phyloP scores from a whole-genome alignment of 2,329 filamentous ascomycete genomes.

The Fusarium longipes region DNA sequence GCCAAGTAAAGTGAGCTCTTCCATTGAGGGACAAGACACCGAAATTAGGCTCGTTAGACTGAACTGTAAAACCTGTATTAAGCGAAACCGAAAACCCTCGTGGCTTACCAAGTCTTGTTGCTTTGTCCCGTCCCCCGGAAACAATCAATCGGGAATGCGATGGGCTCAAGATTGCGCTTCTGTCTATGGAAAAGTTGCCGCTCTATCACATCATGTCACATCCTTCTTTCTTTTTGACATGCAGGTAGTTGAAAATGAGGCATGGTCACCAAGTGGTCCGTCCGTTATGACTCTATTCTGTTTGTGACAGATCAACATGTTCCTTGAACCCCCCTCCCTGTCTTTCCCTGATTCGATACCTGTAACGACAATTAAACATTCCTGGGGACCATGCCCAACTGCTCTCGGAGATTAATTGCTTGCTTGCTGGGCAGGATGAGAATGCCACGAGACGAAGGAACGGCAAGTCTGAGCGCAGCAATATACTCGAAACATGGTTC shows the following conservation, averaged over 20 bases:
- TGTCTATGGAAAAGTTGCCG: constrained; percentile 8
- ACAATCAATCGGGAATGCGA: constrained; percentile 15
- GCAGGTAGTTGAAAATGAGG: constrained; percentile 4
- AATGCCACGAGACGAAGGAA: constrained; percentile 1
- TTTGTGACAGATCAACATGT: not conserved
- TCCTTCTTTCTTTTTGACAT: constrained; percentile 4
- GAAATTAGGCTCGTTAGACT: not conserved
- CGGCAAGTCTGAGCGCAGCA: not conserved
- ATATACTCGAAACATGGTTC: constrained; percentile 23
- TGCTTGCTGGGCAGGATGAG: not conserved
- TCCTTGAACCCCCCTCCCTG: not conserved
- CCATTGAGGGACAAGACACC: not conserved
- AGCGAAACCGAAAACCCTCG: constrained; percentile 5
- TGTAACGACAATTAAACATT: constrained; percentile 12
- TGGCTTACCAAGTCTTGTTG: constrained; percentile 6
- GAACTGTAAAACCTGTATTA: not conserved
- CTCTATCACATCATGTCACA: constrained; percentile 7
- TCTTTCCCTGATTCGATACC: not conserved
- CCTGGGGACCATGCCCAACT: not conserved
- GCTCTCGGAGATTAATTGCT: constrained; percentile 6
- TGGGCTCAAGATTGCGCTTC: constrained; percentile 4
- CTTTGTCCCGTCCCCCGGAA: not conserved
- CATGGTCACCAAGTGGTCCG: constrained; percentile 21
- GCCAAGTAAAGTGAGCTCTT: not conserved
- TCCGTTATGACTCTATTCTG: constrained; percentile 5